Conservation (phyloP, 2,329 filamentous ascomycete species). For the Didymella sp. region DNA sequence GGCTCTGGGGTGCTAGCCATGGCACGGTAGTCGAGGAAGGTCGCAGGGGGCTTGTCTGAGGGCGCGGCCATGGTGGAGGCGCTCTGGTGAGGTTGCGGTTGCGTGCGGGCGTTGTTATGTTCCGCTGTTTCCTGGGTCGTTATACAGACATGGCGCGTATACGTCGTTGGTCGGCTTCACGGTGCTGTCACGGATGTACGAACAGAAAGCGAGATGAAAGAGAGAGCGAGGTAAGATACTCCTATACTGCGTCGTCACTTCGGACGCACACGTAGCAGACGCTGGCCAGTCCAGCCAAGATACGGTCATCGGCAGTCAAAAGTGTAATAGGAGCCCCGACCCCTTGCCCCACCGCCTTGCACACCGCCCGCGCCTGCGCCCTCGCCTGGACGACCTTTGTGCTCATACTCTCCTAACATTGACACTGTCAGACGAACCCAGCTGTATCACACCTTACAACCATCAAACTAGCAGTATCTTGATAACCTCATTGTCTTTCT, state of each 20-base stretch:
- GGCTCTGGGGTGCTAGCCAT: too few relatives aligned
- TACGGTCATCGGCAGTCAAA: background rate
- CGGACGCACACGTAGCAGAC: conserved; percentile 17
- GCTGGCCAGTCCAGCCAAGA: conserved; percentile 14
- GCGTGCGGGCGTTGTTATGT: conserved; percentile 18
- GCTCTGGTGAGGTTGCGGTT: background rate
- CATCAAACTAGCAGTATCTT: background rate
- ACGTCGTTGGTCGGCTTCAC: conserved; percentile 3
- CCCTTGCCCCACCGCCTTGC: conserved; percentile 28
- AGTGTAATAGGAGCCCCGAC: conserved; percentile 7
- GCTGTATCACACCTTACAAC: background rate
- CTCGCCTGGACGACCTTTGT: background rate
- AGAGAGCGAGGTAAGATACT: background rate
- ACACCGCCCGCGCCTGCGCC: background rate
- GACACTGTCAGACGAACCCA: background rate
- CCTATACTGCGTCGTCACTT: conserved; percentile 11
- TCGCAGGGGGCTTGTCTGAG: conserved; percentile 7
- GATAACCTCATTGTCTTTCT: background rate
- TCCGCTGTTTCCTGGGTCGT: conserved; percentile 16
- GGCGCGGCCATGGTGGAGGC: conserved; percentile 8
- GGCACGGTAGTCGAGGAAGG: conserved; percentile 1
- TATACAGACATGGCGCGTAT: conserved; percentile 21
- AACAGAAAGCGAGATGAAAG: background rate
- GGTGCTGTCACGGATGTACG: background rate
- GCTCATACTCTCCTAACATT: background rate